These are phyloP conservation scores for Ascochyta clinopodiicola DNA, from an alignment of 2,329 filamentous ascomycete species.

Conservation along the genomic window DNA sequence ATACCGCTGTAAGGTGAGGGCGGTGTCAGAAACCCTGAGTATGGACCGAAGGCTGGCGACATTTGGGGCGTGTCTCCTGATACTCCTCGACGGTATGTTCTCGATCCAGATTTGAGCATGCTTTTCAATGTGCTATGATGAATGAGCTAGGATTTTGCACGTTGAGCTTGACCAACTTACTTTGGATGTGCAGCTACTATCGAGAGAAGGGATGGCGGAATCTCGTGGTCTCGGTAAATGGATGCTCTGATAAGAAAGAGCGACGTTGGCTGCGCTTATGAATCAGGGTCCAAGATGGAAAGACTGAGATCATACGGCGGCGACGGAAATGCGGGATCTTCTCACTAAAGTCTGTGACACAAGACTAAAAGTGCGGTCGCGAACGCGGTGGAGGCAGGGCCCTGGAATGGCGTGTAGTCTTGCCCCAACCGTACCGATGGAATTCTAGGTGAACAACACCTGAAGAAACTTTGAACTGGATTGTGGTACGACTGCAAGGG, in stretches of 20 bases:
- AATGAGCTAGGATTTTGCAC: neutral
- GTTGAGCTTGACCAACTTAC: neutral
- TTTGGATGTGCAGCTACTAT: neutral
- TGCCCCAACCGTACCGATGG: conserved; percentile 32
- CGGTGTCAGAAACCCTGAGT: conserved; percentile 35
- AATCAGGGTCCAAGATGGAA: conserved; percentile 35
- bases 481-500: conserved; percentile 41
- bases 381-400: conserved; percentile 44
- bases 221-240: conserved; percentile 11
- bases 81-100: conserved; percentile 15
- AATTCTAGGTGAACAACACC: conserved; percentile 24
- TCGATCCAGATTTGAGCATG: conserved; percentile 21
- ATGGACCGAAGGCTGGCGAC: conserved; percentile 25
- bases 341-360: conserved; percentile 41
- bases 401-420: conserved; percentile 42
- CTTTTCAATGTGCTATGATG: neutral
- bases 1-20: conserved; percentile 30
- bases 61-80: conserved; percentile 32
- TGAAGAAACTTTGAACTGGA: conserved; percentile 31
- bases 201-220: conserved; percentile 1
- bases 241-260: conserved; percentile 26
- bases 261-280: conserved; percentile 35
- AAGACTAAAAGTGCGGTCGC: conserved; percentile 40
- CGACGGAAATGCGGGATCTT: conserved; percentile 31
- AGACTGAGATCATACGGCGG: conserved; percentile 24